Percentiles rank a stretch among this genome's conserved stretches.
Evolutionary conservation across 257 asterid genomes (phyloP).

Genomic region (Euphrasia confusa): DNA sequence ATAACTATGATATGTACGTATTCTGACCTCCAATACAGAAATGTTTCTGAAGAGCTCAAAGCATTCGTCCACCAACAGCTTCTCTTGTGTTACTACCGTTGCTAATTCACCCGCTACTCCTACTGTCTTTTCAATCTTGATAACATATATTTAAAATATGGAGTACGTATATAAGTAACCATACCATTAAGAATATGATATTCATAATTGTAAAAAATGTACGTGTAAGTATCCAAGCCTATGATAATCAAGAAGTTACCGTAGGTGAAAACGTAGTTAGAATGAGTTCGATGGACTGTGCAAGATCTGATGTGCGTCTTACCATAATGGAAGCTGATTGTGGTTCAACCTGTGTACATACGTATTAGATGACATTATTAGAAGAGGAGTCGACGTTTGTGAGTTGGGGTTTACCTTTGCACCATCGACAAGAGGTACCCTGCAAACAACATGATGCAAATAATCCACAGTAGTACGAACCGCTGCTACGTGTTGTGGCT

Average conservation of each 20-base stretch:
- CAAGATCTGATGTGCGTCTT: slow-evolving; percentile 54
- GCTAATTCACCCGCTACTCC: slow-evolving; percentile 47
- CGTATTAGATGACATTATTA: too few species aligned
- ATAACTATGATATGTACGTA: not conserved
- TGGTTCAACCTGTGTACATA: slow-evolving; percentile 67
- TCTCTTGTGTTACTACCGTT: slow-evolving; percentile 60
- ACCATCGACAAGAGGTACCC: slow-evolving; percentile 71
- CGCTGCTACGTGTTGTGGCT: slow-evolving; percentile 50
- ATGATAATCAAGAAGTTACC: not conserved
- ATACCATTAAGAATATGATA: too few species aligned
- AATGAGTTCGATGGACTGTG: slow-evolving; percentile 35
- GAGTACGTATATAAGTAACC: not conserved
- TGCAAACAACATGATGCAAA: slow-evolving; percentile 60
- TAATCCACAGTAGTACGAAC: slow-evolving; percentile 47
- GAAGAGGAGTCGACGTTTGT: not conserved
- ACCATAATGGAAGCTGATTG: slow-evolving; percentile 36
- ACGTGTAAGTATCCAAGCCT: not conserved
- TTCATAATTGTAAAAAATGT: not conserved
- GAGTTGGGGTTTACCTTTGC: slow-evolving; percentile 44
- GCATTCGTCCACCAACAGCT: slow-evolving; percentile 66
- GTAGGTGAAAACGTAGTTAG: not conserved
- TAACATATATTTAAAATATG: not conserved
- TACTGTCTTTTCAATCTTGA: slow-evolving; percentile 42
- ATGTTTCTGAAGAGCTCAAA: slow-evolving; percentile 57
- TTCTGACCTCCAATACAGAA: slow-evolving; percentile 54